Conservation (phyloP, 208 protist species). For the Wallacemonas rigidus region DNA sequence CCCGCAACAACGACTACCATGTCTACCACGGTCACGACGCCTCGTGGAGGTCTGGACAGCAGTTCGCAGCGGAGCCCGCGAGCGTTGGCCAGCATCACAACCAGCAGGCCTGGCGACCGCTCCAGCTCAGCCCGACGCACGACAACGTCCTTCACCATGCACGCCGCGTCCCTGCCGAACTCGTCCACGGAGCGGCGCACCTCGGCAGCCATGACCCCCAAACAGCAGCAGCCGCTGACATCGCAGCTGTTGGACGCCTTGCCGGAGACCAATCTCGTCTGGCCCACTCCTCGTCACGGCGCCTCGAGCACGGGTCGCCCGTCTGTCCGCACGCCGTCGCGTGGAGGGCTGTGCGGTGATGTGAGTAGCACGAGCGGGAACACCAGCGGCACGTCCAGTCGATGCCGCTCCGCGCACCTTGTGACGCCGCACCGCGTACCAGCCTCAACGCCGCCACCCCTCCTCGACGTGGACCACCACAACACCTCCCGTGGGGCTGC, state of each 20-base stretch:
- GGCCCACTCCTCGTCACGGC: slow-evolving; percentile 10
- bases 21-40: neutral
- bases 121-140: slow-evolving; percentile 8
- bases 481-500: slow-evolving; percentile 2
- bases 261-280: slow-evolving; percentile 11
- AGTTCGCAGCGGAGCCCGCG: neutral
- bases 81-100: neutral
- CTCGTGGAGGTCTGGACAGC: neutral
- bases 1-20: neutral
- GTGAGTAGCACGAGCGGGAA: slow-evolving; percentile 4
- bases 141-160: slow-evolving; percentile 17
- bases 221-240: slow-evolving; percentile 13
- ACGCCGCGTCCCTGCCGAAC: slow-evolving; percentile 4
- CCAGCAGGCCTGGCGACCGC: neutral
- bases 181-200: neutral
- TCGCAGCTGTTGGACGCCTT: slow-evolving; percentile 6
- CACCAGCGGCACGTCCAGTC: slow-evolving; percentile 13
- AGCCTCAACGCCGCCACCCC: neutral
- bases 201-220: neutral
- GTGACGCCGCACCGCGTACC: slow-evolving; percentile 16
- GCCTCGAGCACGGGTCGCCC: slow-evolving; percentile 7
- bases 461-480: slow-evolving; percentile 18
- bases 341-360: neutral
- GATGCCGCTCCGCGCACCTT: slow-evolving; percentile 11
- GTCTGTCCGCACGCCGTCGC: slow-evolving; percentile 7